Conservation (phyloP, 495 filamentous ascomycete genomes). For the Corynascus novoguineensis region DNA sequence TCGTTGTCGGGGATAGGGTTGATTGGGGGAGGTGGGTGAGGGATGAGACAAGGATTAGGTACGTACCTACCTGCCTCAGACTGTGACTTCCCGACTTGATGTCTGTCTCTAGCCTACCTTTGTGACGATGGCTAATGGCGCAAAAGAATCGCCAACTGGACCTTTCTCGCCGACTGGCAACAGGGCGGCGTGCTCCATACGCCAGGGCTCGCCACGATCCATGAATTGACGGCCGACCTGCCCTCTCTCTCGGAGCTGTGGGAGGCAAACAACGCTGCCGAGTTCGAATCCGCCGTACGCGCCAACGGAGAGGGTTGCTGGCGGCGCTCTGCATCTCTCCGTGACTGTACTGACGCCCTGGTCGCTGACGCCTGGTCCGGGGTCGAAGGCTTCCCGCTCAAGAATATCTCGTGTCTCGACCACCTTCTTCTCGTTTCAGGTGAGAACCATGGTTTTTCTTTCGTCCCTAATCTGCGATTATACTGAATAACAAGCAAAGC, state of each 20-base stretch:
- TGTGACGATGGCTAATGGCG: too few relatives aligned
- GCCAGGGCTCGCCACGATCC: conserved; percentile 1
- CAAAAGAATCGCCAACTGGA: conserved; percentile 7
- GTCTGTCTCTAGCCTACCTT: too few relatives aligned
- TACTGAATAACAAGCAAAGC: not conserved
- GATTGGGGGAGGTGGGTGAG: conserved; percentile 4
- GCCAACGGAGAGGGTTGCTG: conserved; percentile 1
- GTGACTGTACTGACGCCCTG: conserved; percentile 2
- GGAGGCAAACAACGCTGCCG: conserved; percentile 8
- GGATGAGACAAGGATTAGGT: conserved; percentile 11
- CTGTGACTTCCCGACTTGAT: too few relatives aligned
- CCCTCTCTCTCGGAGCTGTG: conserved; percentile 12
- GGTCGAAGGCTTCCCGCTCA: not conserved
- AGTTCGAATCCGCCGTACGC: conserved; percentile 3
- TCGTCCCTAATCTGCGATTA: not conserved
- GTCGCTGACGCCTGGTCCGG: conserved; percentile 7
- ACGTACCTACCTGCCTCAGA: too few relatives aligned
- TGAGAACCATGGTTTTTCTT: not conserved
- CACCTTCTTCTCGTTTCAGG: not conserved
- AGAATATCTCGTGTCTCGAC: not conserved
- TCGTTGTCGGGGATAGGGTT: not conserved
- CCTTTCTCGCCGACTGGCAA: conserved; percentile 12
- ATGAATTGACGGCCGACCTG: conserved; percentile 9
- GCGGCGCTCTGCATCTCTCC: conserved; percentile 7
- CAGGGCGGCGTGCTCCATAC: conserved; percentile 10